Percentiles rank a stretch among this genome's conserved stretches.
Conservation (phyloP, 768 basidiomycete species). For the Leccinum obscurum region DNA sequence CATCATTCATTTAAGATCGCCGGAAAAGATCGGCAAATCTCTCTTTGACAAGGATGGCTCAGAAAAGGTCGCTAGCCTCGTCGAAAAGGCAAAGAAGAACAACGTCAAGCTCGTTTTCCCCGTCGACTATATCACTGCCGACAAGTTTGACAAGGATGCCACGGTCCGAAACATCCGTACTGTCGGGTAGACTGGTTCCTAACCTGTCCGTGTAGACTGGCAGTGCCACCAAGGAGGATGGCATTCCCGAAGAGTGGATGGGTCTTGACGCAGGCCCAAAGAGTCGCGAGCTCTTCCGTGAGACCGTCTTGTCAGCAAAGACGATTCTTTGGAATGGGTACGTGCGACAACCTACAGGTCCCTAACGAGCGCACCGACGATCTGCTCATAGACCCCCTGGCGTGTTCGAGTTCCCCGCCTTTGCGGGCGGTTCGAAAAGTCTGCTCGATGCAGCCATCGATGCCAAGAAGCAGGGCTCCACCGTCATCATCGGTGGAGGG, state of each 20-base stretch:
- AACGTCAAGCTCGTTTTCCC: constrained; percentile 95
- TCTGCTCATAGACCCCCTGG: constrained; percentile 75
- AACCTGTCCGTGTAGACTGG: constrained; percentile 50
- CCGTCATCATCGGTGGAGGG: constrained; percentile 94
- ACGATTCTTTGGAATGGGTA: constrained; percentile 98
- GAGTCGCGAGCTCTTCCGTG: constrained; percentile 75
- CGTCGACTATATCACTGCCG: constrained; percentile 89
- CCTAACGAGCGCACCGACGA: not conserved
- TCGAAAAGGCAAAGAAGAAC: constrained; percentile 91
- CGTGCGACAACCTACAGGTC: constrained; percentile 21
- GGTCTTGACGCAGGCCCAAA: constrained; percentile 91
- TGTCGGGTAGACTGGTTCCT: not conserved
- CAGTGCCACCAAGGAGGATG: constrained; percentile 73
- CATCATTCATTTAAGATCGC: constrained; percentile 5
- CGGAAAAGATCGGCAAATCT: constrained; percentile 79
- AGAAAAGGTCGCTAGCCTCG: constrained; percentile 76
- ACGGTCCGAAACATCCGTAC: constrained; percentile 45
- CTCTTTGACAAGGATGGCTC: constrained; percentile 90
- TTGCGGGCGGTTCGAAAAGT: constrained; percentile 80
- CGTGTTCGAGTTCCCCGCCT: constrained; percentile 95
- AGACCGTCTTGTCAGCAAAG: constrained; percentile 83
- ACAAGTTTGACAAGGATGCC: constrained; percentile 94
- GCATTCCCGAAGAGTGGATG: constrained; percentile 93
- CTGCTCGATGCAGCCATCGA: constrained; percentile 85
- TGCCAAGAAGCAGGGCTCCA: constrained; percentile 81